Evolutionary conservation across 371 early-diverging fungal species (phyloP).

Genomic region (Fennellomyces sp.): DNA sequence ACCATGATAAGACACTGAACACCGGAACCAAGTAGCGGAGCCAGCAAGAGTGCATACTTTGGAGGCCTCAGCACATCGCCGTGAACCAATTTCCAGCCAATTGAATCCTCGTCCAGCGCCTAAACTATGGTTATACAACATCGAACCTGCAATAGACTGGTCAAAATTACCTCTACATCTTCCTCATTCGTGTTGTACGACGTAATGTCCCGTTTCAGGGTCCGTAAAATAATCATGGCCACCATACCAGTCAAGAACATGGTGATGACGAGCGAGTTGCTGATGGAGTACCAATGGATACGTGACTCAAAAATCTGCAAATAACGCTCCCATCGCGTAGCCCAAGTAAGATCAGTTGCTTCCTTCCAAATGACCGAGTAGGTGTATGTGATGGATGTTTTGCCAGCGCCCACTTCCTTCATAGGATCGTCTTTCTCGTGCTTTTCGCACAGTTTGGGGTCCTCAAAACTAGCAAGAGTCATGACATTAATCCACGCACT

Average conservation of each 20-base stretch:
- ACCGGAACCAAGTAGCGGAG: constrained; percentile 81
- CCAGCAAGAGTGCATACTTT: constrained; percentile 56
- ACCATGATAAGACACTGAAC: constrained; percentile 75
- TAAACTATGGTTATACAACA: neutral
- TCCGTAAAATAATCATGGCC: constrained; percentile 81
- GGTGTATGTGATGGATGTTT: constrained; percentile 49
- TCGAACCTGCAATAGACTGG: neutral
- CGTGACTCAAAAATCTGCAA: constrained; percentile 46
- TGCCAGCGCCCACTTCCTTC: constrained; percentile 38
- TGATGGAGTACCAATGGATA: constrained; percentile 79
- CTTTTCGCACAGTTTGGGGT: constrained; percentile 27
- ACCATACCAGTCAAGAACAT: constrained; percentile 85
- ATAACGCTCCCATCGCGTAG: constrained; percentile 59
- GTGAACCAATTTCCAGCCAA: constrained; percentile 90
- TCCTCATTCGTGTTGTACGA: constrained; percentile 68
- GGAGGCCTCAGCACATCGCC: constrained; percentile 87
- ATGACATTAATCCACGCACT: neutral
- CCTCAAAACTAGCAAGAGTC: constrained; percentile 21
- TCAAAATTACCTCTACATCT: constrained; percentile 52
- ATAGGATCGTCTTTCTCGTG: constrained; percentile 19
- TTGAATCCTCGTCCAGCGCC: constrained; percentile 83
- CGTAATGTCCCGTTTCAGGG: constrained; percentile 85
- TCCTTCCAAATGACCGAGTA: constrained; percentile 68
- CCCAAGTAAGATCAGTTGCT: constrained; percentile 55
- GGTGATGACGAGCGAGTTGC: constrained; percentile 82